Base-by-base conservation (phyloP, 192 early-diverging fungal species). In the Linnemannia schmuckeri region DNA sequence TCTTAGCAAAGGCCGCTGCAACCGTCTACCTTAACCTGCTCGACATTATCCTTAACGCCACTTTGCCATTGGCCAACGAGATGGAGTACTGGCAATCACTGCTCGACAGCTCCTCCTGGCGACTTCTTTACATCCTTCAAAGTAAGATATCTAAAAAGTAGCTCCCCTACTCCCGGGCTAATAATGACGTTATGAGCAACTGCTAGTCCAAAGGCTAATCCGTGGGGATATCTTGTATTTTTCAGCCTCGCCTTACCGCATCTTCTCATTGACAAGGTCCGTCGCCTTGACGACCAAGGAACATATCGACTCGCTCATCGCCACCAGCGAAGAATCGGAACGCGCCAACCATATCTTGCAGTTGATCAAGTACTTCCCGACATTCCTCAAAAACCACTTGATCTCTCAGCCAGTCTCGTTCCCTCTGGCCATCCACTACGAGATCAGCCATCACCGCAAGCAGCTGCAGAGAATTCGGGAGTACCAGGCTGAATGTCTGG, bases 81-180 rank as follows among this genome's bases (percentile, higher is more conserved):
- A 92, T 95, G 54, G 82, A 92, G 57, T 96, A 95, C 79, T 96
- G 95, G 95, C 88, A 91, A 63, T 79, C 89, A 0, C 87, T 93
- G 41, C 88, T 89, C 46, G 89, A 89, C 41, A 91, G 88, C 38
- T 70, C 80, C 7, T 30, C 89, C 10, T 83, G 89, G 77, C 87
- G 82, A 74, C 27, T 84, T 12, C 80, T 87, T 41, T 92, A 91
- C 78, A 83, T 81, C 41, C 46, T 92, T 22, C 91, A 92, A 72
- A 92, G 91, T 91, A 87, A 89, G 84, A 55, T 46, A 20, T 37
- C 24, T 17, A 77, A 17, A 47, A 77, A 20, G 75, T 37, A 69
- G 38, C 35, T 6, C 69, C 22, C 7, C 22, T 57, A 33, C 13
- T 35, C 61, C 18, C 22, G 24, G 47, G 22, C 33, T 35, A 41